phyloP scores from a whole-genome alignment of 179 eudicot species.

The Amaranthus tricolor region DNA sequence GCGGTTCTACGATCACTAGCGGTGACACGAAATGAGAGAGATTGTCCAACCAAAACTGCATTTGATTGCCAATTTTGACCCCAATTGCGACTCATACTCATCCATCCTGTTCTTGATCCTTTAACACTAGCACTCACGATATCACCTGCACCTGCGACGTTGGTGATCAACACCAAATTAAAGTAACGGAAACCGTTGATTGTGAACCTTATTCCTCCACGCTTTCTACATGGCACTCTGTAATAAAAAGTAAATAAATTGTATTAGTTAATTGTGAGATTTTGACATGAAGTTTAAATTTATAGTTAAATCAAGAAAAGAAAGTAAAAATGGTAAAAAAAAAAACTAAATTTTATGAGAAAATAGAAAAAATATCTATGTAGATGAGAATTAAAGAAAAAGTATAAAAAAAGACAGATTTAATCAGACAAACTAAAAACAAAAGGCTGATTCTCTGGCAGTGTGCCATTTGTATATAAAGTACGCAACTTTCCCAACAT shows the following conservation, averaged over 20 bases:
- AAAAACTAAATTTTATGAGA: neutral
- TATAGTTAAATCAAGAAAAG: neutral
- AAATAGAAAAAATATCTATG: neutral
- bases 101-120: conserved; percentile 58
- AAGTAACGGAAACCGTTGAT: conserved; percentile 60
- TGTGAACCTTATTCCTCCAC: conserved; percentile 49
- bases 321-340: neutral
- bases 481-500: neutral
- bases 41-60: conserved; percentile 46
- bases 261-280: neutral
- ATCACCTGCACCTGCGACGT: conserved; percentile 73
- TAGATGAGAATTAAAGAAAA: no score
- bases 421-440: no score
- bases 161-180: conserved; percentile 55
- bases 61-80: conserved; percentile 72
- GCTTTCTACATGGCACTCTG: conserved; percentile 51
- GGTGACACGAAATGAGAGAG: conserved; percentile 58
- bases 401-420: no score
- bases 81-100: conserved; percentile 60
- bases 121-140: conserved; percentile 44
- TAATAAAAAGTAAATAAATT: neutral
- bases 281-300: neutral
- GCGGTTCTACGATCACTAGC: conserved; percentile 56
- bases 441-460: neutral
- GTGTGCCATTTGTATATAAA: neutral